Base-by-base conservation (phyloP, 176 grass and related monocot species). In the Tuctoria greenei region DNA sequence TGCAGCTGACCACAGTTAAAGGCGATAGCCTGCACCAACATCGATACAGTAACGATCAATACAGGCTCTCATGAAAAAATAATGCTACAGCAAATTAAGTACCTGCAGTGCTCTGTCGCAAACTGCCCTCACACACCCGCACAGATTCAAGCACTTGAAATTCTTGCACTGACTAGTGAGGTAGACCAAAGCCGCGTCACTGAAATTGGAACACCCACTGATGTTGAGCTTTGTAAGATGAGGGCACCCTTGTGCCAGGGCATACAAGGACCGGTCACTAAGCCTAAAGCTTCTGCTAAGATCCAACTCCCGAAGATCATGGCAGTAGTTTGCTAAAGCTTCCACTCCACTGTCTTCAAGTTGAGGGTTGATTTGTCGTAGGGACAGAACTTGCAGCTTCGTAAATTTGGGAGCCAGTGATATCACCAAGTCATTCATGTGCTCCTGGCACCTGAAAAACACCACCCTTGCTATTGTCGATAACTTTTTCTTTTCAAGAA, bases 311-410 rank as follows among this genome's bases (percentile, higher is more conserved):
- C 76, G 64, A 28, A 92, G 52, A 64, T 96, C 93, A 37, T 90
- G 89, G 36, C 89, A 96, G 54, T 83, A 43, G 56, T 88, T 86
- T 24, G 93, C 71, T 55, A 96, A 71, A 16, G 79, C 75, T 78
- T 96, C 89, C 23, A 96, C 89, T 11, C 86, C 93, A 67, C 5
- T 85, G 75, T 96, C 93, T 82, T 97, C 90, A 54, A 97, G 88
- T 70, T 93, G 93, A 75, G 93, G 68, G 75, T 76, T 88, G 59
- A 87, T 91, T 70, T 97, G 94, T 10, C 94, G 82, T 44, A 93
- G 81, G 58, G 62, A 75, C 34, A 93, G 71, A 60, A 91, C 86
- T 66, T 93, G 83, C 26, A 97, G 75, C 61, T 90, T 93, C 12
- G 84, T 81, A 62, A 93, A 91, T 82, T 89, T 97, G 69, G 75